phyloP scores from a whole-genome alignment of 2,329 filamentous ascomycete genomes.

The Cyclaneusma minus region DNA sequence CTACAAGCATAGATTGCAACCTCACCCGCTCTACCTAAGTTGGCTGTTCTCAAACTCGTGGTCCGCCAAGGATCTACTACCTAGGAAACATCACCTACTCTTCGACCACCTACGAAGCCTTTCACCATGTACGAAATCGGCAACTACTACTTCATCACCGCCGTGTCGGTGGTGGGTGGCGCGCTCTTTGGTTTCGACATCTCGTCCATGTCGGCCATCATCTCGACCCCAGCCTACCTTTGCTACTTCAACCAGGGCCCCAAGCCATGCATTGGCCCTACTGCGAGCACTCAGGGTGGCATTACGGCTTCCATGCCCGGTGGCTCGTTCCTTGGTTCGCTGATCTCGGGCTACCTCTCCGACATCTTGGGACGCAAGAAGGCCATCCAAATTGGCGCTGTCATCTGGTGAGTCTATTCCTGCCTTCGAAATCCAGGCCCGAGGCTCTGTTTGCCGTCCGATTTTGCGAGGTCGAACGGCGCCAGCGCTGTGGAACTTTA shows the following conservation, averaged over 20 bases:
- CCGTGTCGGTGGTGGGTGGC: constrained; percentile 17
- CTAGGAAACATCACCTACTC: too few relatives aligned
- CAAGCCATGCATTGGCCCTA: constrained; percentile 35
- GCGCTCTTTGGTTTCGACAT: constrained; percentile 32
- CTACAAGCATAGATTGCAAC: too few relatives aligned
- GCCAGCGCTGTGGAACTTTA: too few relatives aligned
- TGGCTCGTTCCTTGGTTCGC: constrained; percentile 51
- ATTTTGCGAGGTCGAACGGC: too few relatives aligned
- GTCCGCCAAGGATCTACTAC: too few relatives aligned
- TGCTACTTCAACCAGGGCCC: constrained; percentile 30
- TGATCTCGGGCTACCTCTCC: constrained; percentile 41
- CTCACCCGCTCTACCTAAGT: too few relatives aligned
- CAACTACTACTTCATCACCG: constrained; percentile 17
- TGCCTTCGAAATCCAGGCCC: background rate
- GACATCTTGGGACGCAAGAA: constrained; percentile 36
- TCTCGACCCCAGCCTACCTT: constrained; percentile 33
- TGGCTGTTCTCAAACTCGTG: too few relatives aligned
- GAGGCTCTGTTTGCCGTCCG: too few relatives aligned
- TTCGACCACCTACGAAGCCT: too few relatives aligned
- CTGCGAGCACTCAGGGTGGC: constrained; percentile 35
- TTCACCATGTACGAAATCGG: constrained; percentile 11
- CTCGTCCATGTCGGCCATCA: constrained; percentile 40
- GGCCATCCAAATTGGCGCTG: constrained; percentile 29
- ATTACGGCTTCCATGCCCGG: constrained; percentile 59
- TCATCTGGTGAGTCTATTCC: constrained; percentile 22